These are phyloP conservation scores for Pichia inconspicua DNA, from an alignment of 1,139 yeast species.

Conservation along the genomic window DNA sequence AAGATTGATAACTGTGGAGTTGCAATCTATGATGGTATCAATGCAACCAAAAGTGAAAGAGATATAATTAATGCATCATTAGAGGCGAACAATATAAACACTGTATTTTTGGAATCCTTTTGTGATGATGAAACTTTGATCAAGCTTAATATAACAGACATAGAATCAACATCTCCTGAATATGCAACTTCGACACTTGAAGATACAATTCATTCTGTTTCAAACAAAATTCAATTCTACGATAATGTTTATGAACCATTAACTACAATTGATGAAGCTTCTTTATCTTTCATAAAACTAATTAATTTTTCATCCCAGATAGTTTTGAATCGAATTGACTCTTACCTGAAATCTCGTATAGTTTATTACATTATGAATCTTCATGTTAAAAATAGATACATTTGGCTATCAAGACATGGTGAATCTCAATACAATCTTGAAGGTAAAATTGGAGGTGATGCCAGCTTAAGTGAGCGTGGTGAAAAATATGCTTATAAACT, in stretches of 20 bases:
- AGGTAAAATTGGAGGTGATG: constrained; percentile 95
- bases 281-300: constrained; percentile 75
- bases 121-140: constrained; percentile 79
- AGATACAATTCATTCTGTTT: constrained; percentile 63
- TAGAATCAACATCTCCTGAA: constrained; percentile 14
- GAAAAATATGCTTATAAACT: constrained; percentile 75
- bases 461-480: constrained; percentile 80
- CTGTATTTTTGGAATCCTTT: constrained; percentile 87
- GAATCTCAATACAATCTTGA: constrained; percentile 88
- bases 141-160: constrained; percentile 50
- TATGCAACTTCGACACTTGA: constrained; percentile 22
- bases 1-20: constrained; percentile 71
- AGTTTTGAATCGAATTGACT: constrained; percentile 76
- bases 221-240: constrained; percentile 65
- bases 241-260: constrained; percentile 70
- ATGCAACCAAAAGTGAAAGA: constrained; percentile 67
- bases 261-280: constrained; percentile 47
- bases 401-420: constrained; percentile 93
- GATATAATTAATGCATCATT: constrained; percentile 56
- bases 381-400: constrained; percentile 84
- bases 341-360: constrained; percentile 84
- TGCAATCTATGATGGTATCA: constrained; percentile 87
- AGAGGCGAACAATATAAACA: constrained; percentile 63
- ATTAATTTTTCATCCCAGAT: constrained; percentile 85
- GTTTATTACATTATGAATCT: constrained; percentile 94